Evolutionary conservation across 371 early-diverging fungal species (phyloP).

Genomic region (Mortierella sp.): DNA sequence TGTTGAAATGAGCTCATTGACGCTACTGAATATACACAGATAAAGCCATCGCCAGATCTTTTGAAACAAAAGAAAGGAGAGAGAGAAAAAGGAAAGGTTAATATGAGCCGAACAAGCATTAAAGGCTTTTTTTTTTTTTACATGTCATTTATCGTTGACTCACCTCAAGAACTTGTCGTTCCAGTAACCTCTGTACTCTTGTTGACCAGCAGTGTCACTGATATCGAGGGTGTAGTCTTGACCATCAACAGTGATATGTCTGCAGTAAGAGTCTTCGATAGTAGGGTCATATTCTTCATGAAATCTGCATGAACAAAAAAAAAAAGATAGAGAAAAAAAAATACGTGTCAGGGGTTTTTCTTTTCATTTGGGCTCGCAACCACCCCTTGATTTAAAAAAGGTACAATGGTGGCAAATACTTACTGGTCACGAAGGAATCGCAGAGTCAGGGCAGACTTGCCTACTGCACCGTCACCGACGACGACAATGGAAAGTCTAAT

Average conservation of each 20-base stretch:
- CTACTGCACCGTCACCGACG: slow-evolving; percentile 55
- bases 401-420: background rate
- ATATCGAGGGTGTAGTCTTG: slow-evolving; percentile 55
- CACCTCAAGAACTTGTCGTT: slow-evolving; percentile 51
- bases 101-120: no score
- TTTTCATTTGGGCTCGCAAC: background rate
- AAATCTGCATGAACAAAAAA: background rate
- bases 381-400: no score
- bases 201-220: slow-evolving; percentile 58
- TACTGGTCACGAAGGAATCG: slow-evolving; percentile 56
- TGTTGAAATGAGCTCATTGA: slow-evolving; percentile 48
- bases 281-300: slow-evolving; percentile 52
- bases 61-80: background rate
- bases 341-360: background rate
- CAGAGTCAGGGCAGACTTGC: slow-evolving; percentile 50
- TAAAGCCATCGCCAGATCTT: slow-evolving; percentile 56
- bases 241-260: slow-evolving; percentile 55
- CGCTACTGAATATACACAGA: slow-evolving; percentile 58
- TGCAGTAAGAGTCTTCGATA: slow-evolving; percentile 58
- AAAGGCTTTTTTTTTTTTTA: background rate
- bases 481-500: slow-evolving; percentile 41
- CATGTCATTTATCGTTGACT: background rate
- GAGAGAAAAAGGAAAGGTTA: background rate
- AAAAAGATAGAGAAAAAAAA: background rate
- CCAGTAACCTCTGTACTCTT: slow-evolving; percentile 57